Base-by-base conservation (phyloP, 192 early-diverging fungal genomes). In the Linnemannia schmuckeri region DNA sequence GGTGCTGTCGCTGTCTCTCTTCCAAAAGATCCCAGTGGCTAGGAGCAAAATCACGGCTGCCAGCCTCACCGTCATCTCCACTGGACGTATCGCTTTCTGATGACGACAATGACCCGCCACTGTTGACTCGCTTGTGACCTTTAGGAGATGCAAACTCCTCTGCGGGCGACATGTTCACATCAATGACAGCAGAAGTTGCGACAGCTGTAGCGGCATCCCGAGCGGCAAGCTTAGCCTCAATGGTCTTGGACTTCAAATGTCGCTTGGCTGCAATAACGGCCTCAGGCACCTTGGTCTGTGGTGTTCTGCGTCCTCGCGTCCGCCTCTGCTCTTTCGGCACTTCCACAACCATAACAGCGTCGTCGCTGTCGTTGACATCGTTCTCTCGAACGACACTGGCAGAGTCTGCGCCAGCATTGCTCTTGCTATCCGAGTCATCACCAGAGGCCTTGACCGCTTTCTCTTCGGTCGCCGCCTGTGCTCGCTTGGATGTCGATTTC, bases 21-120 rank as follows among this genome's bases (percentile, higher is more conserved):
- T 74, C 79, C 55, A 83, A 77, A 30, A 78, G 83, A 74, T 86
- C 83, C 83, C 89, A 75, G 78, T 88, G 83, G 22, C 82, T 80
- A 49, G 69, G 75, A 57, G 69, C 40, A 79, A 78, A 78, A 46
- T 72, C 76, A 49, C 74, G 38, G 7, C 5, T 17, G 7, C 72
- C 79, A 47, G 76, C 54, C 47, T 76, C 79, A 6, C 40, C 63
- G 20, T 71, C 70, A 76, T 76, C 69, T 13, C 40, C 55, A 44
- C 52, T 35, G 18, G 41, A 54, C 4, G 69, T 73, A 17, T 66
- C 35, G 40, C 44, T 75, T 40, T 24, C 63, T 4, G 18, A 44
- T 22, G 37, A 35, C n/a, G n/a, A 38, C 27, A 37, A 44, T 4
- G n/a, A 20, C 20, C 4, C 71, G 41, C 2, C 20, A 30, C 38